Evolutionary conservation across 352 stramenopile species (phyloP), one percentile per base, ranked within the genome.

Genomic region (Globisporangium carolinianum): DNA sequence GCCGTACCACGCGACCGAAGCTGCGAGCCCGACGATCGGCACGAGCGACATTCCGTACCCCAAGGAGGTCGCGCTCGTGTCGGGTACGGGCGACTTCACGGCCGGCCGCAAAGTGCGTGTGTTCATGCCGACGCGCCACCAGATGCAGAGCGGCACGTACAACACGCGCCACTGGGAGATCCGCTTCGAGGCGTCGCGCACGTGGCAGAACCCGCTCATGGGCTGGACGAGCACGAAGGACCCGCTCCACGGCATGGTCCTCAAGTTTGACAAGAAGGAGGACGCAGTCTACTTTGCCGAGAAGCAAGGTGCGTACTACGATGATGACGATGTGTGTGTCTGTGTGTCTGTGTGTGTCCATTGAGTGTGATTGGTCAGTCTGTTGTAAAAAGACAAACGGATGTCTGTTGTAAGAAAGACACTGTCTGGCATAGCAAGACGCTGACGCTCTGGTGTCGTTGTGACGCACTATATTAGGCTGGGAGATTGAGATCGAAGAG

Each of bases 181-280:
- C 66, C 79, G 81, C 54, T 91, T 91, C 57, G 63, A 89, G 55
- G 48, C 74, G 51, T 66, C 76, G 9, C 79, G 77, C 53, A 90
- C 78, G 63, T 98, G 93, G 93, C 69, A 80, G 24, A 98, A 98
- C 77, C 89, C 91, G 32, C 76, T 98, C 37, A 98, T 98, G 93
- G 91, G 91, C 58, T 98, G 93, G 93, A 95, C 88, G 38, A 93
- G 74, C 55, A 94, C 78, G 46, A 82, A 81, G 35, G 93, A 98
- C 72, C 71, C 91, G 51, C 83, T 97, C 63, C 76, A 91, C 42
- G 84, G 71, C 61, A 72, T 94, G 57, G 74, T 87, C 61, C 67
- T 94, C 66, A 89, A 86, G 64, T 98, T 98, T 58, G 77, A 93
- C 65, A 96, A 76, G 47, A 80, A 92, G 54, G 79, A 91, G 61